Conservation (phyloP, 768 basidiomycete species). For the Trametes elegans region DNA sequence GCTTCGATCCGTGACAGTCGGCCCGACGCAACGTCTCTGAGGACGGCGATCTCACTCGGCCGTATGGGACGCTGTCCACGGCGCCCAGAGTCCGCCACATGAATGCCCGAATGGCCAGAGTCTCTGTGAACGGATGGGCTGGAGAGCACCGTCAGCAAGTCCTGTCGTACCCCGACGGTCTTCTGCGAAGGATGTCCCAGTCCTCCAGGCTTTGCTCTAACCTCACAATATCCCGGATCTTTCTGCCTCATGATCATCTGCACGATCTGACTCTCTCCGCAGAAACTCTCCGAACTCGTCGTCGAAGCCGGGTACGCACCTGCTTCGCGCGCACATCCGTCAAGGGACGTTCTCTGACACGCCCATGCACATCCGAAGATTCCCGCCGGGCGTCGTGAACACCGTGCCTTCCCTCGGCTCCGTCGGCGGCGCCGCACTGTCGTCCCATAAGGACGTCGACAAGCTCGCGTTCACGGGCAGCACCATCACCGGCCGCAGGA, state of each 20-base stretch:
- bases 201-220: no score
- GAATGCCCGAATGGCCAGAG: no score
- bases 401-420: slow-evolving; percentile 80
- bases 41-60: no score
- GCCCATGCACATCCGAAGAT: slow-evolving; percentile 41
- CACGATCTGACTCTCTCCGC: slow-evolving; percentile 1
- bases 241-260: not conserved
- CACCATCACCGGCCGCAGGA: slow-evolving; percentile 82
- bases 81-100: no score
- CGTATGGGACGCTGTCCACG: no score
- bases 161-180: no score
- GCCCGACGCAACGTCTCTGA: no score
- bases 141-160: no score
- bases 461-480: slow-evolving; percentile 97
- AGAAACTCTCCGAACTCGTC: slow-evolving; percentile 83
- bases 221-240: no score
- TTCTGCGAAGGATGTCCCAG: no score
- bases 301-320: slow-evolving; percentile 74
- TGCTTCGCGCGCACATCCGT: not conserved
- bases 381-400: slow-evolving; percentile 90
- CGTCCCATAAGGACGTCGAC: slow-evolving; percentile 82
- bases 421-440: slow-evolving; percentile 82
- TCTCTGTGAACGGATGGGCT: no score
- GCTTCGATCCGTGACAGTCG: not conserved
- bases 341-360: not conserved